phyloP scores from a whole-genome alignment of 208 protist species.

The Acanthamoeba castellanii region DNA sequence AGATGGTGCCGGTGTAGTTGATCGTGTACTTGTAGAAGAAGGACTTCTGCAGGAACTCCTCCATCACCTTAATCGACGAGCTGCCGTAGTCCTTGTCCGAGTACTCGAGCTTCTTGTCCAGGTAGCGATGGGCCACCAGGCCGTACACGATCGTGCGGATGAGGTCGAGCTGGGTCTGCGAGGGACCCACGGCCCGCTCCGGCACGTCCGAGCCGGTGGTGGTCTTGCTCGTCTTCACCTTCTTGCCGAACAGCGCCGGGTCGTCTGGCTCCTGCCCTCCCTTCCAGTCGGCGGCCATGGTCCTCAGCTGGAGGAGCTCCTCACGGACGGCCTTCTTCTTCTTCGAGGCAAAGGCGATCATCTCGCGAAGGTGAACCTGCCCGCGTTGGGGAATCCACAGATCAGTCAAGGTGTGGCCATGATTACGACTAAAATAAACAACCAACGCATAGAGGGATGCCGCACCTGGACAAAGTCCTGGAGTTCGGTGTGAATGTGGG shows the following conservation, averaged over 20 bases:
- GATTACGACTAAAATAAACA: no score
- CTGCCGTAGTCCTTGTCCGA: constrained; percentile 85
- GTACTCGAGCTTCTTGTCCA: constrained; percentile 77
- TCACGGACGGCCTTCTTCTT: constrained; percentile 77
- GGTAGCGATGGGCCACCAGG: constrained; percentile 71
- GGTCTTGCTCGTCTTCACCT: constrained; percentile 76
- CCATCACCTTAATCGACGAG: constrained; percentile 74
- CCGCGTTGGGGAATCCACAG: not conserved
- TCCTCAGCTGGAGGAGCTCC: constrained; percentile 84
- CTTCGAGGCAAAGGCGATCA: constrained; percentile 77
- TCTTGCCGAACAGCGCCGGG: constrained; percentile 83
- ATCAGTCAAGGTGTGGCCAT: not conserved
- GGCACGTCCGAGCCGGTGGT: constrained; percentile 68
- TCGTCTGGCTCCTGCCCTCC: constrained; percentile 80
- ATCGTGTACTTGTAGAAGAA: constrained; percentile 86
- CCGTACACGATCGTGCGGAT: constrained; percentile 78
- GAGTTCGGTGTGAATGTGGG: constrained; percentile 85
- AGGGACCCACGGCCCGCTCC: constrained; percentile 78
- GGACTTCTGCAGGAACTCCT: constrained; percentile 80
- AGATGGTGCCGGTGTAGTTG: constrained; percentile 74
- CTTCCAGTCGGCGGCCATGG: constrained; percentile 84
- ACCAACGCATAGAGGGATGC: not conserved
- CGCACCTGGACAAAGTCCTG: constrained; percentile 89
- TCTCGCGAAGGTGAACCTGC: constrained; percentile 72
- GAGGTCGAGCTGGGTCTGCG: constrained; percentile 82